These are phyloP conservation scores for Cicer judaicum DNA, from an alignment of 306 rosid genomes.

Conservation along the genomic window DNA sequence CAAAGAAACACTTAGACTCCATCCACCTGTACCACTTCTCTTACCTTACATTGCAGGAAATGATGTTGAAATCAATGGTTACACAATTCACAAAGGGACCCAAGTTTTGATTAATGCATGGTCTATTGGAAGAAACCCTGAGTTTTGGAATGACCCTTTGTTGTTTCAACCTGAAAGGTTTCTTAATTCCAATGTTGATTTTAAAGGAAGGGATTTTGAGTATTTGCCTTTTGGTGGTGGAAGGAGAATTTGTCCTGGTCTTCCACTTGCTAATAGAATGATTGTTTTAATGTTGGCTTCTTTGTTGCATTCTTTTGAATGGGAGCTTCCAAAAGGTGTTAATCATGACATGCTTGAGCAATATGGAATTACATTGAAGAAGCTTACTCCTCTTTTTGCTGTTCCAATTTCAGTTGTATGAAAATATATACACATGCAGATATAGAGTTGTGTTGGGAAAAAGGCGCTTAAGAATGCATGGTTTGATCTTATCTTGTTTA, in stretches of 20 bases:
- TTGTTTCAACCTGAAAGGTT: conserved; percentile 61
- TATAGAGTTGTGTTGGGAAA: neutral
- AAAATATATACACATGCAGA: neutral
- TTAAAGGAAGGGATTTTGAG: conserved; percentile 60
- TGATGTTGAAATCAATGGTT: conserved; percentile 48
- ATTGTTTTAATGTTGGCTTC: conserved; percentile 57
- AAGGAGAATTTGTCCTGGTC: conserved; percentile 69
- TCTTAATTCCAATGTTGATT: conserved; percentile 45
- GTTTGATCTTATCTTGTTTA: no score
- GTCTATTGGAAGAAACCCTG: conserved; percentile 61
- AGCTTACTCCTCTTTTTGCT: conserved; percentile 57
- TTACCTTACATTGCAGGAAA: conserved; percentile 60
- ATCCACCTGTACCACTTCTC: conserved; percentile 64
- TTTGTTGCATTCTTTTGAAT: conserved; percentile 57
- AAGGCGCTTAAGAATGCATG: neutral
- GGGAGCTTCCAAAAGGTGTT: conserved; percentile 60
- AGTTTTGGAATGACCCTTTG: conserved; percentile 52
- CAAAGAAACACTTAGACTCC: conserved; percentile 69
- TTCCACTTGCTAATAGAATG: conserved; percentile 62
- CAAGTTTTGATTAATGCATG: conserved; percentile 63
- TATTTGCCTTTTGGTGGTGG: conserved; percentile 69
- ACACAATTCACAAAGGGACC: conserved; percentile 52
- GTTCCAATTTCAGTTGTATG: conserved; percentile 37
- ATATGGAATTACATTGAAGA: conserved; percentile 64
- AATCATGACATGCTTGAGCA: conserved; percentile 53